Evolutionary conservation across 2,329 filamentous ascomycete genomes (phyloP).

Genomic region (Hirsutella thompsonii): DNA sequence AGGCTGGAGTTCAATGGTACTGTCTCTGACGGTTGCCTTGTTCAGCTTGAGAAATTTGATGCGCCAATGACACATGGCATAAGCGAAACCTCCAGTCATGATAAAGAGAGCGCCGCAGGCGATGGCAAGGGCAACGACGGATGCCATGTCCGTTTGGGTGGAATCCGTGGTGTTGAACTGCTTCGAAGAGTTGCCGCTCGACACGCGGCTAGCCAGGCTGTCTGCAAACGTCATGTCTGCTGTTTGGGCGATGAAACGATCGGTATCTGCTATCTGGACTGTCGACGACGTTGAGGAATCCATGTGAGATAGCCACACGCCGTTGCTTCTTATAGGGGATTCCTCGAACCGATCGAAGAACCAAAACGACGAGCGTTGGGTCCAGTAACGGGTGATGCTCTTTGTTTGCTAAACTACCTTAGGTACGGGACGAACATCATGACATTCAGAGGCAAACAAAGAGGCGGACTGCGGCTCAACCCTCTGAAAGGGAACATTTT

Average conservation of each 20-base stretch:
- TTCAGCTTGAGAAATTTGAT: background rate
- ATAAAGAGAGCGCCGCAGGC: slow-evolving; percentile 3
- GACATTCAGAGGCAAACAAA: no score
- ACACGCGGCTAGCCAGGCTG: background rate
- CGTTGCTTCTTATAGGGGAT: no score
- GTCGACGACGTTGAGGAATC: no score
- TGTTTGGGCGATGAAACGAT: background rate
- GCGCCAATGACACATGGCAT: slow-evolving; percentile 1
- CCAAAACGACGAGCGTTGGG: no score
- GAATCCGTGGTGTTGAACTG: background rate
- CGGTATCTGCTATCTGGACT: no score
- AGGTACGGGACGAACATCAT: no score
- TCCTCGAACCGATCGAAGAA: no score
- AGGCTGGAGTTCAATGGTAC: background rate
- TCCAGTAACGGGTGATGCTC: no score
- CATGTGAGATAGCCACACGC: no score
- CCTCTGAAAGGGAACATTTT: no score
- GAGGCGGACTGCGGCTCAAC: no score
- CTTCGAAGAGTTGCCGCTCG: background rate
- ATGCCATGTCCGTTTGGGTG: background rate
- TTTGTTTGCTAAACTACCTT: no score
- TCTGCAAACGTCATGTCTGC: background rate
- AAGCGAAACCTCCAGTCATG: background rate
- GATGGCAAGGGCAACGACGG: slow-evolving; percentile 1
- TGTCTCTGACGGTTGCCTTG: background rate